phyloP scores from a whole-genome alignment of 2,329 filamentous ascomycete genomes.

The Aspergillus pseudoglaucus region DNA sequence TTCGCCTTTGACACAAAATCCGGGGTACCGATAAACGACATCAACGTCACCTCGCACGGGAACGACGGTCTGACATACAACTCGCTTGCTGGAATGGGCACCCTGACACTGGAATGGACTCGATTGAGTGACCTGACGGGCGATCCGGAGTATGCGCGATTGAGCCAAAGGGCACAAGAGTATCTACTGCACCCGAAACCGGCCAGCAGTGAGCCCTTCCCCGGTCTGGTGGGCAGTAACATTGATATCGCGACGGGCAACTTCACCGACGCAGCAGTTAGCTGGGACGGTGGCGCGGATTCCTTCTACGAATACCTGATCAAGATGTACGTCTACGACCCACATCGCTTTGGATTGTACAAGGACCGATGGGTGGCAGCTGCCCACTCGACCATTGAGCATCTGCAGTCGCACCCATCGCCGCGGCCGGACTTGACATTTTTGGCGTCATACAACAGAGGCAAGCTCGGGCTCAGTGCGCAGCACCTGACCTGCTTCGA shows the following conservation, averaged over 20 bases:
- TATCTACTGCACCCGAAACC: constrained; percentile 65
- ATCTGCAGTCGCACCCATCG: constrained; percentile 63
- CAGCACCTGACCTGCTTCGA: constrained; percentile 68
- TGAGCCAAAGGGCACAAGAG: constrained; percentile 61
- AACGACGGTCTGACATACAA: constrained; percentile 53
- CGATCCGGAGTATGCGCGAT: constrained; percentile 57
- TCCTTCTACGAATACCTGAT: constrained; percentile 86
- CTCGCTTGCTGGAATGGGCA: constrained; percentile 69
- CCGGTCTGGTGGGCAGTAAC: constrained; percentile 65
- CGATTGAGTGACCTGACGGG: constrained; percentile 69
- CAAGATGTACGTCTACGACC: constrained; percentile 83
- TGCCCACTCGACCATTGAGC: constrained; percentile 66
- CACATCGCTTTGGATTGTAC: constrained; percentile 56
- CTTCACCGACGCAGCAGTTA: constrained; percentile 62
- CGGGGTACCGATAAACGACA: constrained; percentile 65
- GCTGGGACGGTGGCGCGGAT: constrained; percentile 72
- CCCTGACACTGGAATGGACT: constrained; percentile 78
- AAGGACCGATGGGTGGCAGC: constrained; percentile 69
- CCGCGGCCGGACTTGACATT: constrained; percentile 67
- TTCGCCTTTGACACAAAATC: constrained; percentile 71
- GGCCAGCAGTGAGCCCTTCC: constrained; percentile 61
- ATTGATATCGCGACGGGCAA: constrained; percentile 59
- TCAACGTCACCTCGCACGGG: constrained; percentile 53
- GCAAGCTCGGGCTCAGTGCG: constrained; percentile 30
- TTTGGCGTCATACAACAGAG: constrained; percentile 32